Evolutionary conservation across 2,329 filamentous ascomycete genomes (phyloP), one percentile per base, ranked within the genome.

Genomic region (Sclerotinia glacialis): DNA sequence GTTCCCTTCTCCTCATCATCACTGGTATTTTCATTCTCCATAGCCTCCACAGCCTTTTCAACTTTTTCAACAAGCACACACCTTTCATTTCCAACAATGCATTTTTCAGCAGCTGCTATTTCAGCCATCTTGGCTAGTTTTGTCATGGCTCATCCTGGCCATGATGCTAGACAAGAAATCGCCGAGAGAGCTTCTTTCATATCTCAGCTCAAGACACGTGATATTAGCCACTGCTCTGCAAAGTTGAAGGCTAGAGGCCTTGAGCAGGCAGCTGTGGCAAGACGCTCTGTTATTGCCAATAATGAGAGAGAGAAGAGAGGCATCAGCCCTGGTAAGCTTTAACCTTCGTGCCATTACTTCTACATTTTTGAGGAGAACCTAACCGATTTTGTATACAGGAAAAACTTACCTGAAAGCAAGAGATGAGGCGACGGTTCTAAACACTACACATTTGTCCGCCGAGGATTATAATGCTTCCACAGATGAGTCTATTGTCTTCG

Each of bases 221-320:
- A 74, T 53, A 73, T 80, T 28, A 75, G 73, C 31, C 78, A 79
- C 68, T 80, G 79, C 55, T 73, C 76, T 3, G 77, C 76, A 4
- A 75, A 76, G 61, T 71, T 80, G 53, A 77, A 78, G 71, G 75
- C 74, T 59, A 76, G 79, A 58, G 79, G 77, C 34, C 71, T 79
- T 49, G 74, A 78, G 66, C 68, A 72, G 46, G 70, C 72, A 21
- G 75, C 76, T 64, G 70, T 76, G 63, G 72, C 73, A 47, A 75
- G 79, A 28, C 77, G 79, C 44, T 71, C 71, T 18, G 76, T 74
- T 34, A 72, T 74, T 55, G 75, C 75, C 5, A 74, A 77, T 50
- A 68, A 71, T 46, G 70, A 77, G 54, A 75, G 78, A 31, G 69
- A 75, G 58, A 78, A 78, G 74, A 71, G 76, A 28, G 64, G 66